A percentile compares a stretch with the other conserved stretches of the same genome.
Conservation (phyloP, 768 basidiomycete species). For the Lentinula detonsa region DNA sequence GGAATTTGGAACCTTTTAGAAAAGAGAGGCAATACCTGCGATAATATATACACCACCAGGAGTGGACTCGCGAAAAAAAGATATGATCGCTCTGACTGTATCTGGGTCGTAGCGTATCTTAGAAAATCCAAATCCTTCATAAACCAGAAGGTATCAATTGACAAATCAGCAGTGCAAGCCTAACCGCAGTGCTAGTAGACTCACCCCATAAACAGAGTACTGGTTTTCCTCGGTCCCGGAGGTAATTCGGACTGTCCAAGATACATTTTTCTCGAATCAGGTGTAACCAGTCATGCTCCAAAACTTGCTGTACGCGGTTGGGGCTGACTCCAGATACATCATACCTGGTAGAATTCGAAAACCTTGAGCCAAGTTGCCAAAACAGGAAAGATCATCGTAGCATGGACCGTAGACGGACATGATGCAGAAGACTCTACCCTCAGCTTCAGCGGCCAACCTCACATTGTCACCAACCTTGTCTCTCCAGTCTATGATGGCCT, state of each 20-base stretch:
- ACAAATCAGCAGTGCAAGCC: not conserved
- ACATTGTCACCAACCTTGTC: conserved; percentile 74
- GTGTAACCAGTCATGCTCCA: conserved; percentile 72
- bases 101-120: conserved; percentile 55
- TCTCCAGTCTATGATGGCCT: conserved; percentile 52
- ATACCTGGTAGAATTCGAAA: conserved; percentile 45
- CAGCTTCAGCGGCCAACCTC: conserved; percentile 71
- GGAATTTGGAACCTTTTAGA: no score
- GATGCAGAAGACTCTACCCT: conserved; percentile 77
- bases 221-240: conserved; percentile 61
- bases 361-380: not conserved
- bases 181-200: not conserved
- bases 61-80: conserved; percentile 50
- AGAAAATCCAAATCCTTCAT: conserved; percentile 62
- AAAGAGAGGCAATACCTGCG: conserved; percentile 17
- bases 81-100: conserved; percentile 45
- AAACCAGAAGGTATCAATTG: not conserved
- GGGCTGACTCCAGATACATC: conserved; percentile 73
- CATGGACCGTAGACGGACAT: conserved; percentile 46
- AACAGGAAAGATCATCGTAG: not conserved
- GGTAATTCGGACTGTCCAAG: conserved; percentile 67
- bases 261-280: conserved; percentile 57
- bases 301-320: conserved; percentile 56
- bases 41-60: conserved; percentile 74
- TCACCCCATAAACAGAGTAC: conserved; percentile 73